A percentile compares a stretch with the other conserved stretches of the same genome.
These are phyloP conservation scores for Pleurotus tuber-regium DNA, from an alignment of 768 basidiomycete genomes.

Conservation along the genomic window DNA sequence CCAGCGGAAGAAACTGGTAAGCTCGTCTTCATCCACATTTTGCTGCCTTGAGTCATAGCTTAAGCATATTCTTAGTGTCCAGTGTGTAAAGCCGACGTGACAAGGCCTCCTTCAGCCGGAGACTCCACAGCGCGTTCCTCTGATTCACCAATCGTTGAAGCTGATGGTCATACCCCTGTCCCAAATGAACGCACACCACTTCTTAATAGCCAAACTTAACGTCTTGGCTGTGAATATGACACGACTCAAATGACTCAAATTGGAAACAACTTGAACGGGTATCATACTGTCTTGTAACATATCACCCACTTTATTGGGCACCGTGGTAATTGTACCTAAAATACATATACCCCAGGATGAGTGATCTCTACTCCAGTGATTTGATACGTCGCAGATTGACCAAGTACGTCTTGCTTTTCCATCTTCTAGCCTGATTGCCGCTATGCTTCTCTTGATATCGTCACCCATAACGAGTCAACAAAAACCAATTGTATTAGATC, in stretches of 20 bases:
- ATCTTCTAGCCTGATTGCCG: neutral
- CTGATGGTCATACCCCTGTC: slow-evolving; percentile 12
- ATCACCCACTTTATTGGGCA: neutral
- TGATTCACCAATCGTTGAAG: slow-evolving; percentile 4
- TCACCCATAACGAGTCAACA: neutral
- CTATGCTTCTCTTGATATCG: slow-evolving; percentile 2
- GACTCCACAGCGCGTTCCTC: slow-evolving; percentile 9
- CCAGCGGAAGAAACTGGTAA: slow-evolving; percentile 86
- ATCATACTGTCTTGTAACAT: slow-evolving; percentile 1
- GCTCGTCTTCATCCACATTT: slow-evolving; percentile 24
- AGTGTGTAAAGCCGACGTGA: slow-evolving; percentile 91
- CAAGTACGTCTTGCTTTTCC: neutral
- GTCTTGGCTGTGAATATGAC: neutral
- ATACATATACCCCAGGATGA: neutral
- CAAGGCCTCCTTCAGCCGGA: slow-evolving; percentile 44
- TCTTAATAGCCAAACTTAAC: slow-evolving; percentile 6
- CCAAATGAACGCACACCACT: slow-evolving; percentile 15
- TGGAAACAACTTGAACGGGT: neutral
- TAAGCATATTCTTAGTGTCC: slow-evolving; percentile 61
- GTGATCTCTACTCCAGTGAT: neutral
- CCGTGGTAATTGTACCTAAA: neutral
- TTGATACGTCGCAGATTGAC: neutral
- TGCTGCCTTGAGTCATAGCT: slow-evolving; percentile 2
- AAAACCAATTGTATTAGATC: neutral
- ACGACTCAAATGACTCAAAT: no score